phyloP scores from a whole-genome alignment of 1,284 basidiomycete species.

The Quambalaria eucalypti region DNA sequence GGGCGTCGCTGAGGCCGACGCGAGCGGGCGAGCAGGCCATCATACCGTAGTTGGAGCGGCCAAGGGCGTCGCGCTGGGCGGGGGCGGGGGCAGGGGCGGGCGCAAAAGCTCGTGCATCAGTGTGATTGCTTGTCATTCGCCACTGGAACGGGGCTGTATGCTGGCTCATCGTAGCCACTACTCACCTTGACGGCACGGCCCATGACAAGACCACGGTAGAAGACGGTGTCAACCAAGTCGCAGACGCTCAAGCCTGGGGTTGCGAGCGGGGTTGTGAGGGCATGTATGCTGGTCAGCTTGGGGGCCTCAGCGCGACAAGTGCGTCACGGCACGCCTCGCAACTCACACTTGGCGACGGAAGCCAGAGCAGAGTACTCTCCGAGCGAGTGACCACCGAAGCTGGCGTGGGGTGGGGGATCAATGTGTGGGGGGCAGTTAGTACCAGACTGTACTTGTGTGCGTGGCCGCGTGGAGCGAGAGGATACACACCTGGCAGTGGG shows the following conservation, averaged over 20 bases:
- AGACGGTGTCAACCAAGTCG: conserved; percentile 92
- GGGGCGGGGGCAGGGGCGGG: background rate
- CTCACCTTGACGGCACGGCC: conserved; percentile 1
- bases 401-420: conserved; percentile 57
- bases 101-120: background rate
- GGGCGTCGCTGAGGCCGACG: conserved; percentile 57
- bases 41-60: conserved; percentile 95
- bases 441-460: no score
- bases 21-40: conserved; percentile 94
- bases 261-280: background rate
- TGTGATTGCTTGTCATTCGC: background rate
- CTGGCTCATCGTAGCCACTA: no score
- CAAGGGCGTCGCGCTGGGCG: conserved; percentile 69
- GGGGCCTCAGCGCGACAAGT: background rate
- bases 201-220: conserved; percentile 99
- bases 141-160: no score
- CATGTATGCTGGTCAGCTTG: background rate
- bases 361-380: conserved; percentile 97
- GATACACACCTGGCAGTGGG: background rate
- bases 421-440: background rate
- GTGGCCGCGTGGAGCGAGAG: no score
- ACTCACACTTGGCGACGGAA: conserved; percentile 67
- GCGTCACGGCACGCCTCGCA: background rate
- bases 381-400: conserved; percentile 93
- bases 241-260: conserved; percentile 72